Conservation (phyloP, 179 eudicot species). For the Silene coronaria region DNA sequence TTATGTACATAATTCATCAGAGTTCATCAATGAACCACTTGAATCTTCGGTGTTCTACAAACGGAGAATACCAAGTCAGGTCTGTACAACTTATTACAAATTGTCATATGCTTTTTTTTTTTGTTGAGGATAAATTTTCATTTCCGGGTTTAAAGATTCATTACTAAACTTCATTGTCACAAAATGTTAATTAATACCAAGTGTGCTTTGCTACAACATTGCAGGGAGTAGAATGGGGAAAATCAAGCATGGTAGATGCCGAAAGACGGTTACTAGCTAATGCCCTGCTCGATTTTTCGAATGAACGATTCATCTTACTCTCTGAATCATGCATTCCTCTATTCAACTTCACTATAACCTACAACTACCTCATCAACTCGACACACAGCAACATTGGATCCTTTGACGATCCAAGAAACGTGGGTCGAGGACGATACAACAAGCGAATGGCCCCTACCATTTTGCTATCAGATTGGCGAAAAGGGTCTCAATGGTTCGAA, state of each 20-base stretch:
- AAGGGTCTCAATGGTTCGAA: slow-evolving; percentile 69
- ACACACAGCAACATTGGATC: slow-evolving; percentile 45
- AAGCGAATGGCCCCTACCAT: slow-evolving; percentile 44
- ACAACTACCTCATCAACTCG: slow-evolving; percentile 47
- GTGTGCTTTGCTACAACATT: not conserved
- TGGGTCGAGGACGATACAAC: slow-evolving; percentile 52
- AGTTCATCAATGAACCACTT: slow-evolving; percentile 32
- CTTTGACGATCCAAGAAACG: slow-evolving; percentile 44
- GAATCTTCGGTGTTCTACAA: slow-evolving; percentile 61
- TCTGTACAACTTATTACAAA: not conserved
- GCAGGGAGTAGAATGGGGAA: slow-evolving; percentile 75
- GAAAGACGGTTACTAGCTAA: slow-evolving; percentile 57
- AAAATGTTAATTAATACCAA: not conserved
- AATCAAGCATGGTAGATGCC: slow-evolving; percentile 46
- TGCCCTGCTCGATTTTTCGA: slow-evolving; percentile 59
- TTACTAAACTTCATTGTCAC: no score
- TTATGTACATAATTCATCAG: slow-evolving; percentile 51
- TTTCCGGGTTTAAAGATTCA: no score
- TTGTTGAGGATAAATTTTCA: no score
- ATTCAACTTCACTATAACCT: slow-evolving; percentile 50
- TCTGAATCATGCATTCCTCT: slow-evolving; percentile 68
- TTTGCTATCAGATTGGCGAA: slow-evolving; percentile 44
- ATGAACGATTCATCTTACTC: slow-evolving; percentile 53
- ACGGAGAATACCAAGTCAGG: slow-evolving; percentile 74
- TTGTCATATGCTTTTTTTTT: no score